phyloP scores from a whole-genome alignment of 371 early-diverging fungal genomes.

The Mucor mucedo region DNA sequence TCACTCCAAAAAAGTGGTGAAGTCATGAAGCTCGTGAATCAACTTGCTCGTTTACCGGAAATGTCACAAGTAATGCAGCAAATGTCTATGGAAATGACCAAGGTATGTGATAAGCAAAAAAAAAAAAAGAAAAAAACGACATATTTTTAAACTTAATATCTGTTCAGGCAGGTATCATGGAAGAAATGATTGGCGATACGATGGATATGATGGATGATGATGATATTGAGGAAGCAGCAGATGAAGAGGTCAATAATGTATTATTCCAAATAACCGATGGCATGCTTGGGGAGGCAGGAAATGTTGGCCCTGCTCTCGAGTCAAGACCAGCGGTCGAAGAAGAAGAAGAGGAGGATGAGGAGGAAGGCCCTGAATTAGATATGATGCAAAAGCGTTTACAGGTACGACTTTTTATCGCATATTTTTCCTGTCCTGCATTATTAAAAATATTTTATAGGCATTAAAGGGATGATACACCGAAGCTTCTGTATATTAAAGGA shows the following conservation, averaged over 20 bases:
- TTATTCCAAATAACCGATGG: conserved; percentile 91
- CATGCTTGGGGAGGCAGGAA: conserved; percentile 72
- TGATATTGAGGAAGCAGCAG: conserved; percentile 93
- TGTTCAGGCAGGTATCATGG: conserved; percentile 87
- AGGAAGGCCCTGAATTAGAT: conserved; percentile 79
- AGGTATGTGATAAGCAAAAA: conserved; percentile 51
- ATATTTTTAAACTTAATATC: background rate
- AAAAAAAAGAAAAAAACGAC: background rate
- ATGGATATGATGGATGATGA: conserved; percentile 89
- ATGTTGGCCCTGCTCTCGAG: conserved; percentile 63
- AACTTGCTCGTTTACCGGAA: conserved; percentile 83
- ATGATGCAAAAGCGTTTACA: conserved; percentile 86
- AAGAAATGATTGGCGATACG: conserved; percentile 94
- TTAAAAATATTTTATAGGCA: conserved; percentile 25
- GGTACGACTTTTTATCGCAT: conserved; percentile 39
- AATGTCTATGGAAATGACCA: conserved; percentile 95
- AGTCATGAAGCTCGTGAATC: conserved; percentile 90
- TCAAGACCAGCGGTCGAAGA: conserved; percentile 43
- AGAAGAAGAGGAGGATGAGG: conserved; percentile 64
- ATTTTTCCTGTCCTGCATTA: background rate
- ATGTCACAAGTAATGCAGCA: conserved; percentile 84
- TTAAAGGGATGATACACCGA: conserved; percentile 33
- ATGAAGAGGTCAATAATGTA: conserved; percentile 91
- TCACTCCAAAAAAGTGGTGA: conserved; percentile 86
- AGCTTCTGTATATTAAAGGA: background rate